Base-by-base conservation (phyloP, 2,329 filamentous ascomycete species). In the Camptophora hylomeconis region DNA sequence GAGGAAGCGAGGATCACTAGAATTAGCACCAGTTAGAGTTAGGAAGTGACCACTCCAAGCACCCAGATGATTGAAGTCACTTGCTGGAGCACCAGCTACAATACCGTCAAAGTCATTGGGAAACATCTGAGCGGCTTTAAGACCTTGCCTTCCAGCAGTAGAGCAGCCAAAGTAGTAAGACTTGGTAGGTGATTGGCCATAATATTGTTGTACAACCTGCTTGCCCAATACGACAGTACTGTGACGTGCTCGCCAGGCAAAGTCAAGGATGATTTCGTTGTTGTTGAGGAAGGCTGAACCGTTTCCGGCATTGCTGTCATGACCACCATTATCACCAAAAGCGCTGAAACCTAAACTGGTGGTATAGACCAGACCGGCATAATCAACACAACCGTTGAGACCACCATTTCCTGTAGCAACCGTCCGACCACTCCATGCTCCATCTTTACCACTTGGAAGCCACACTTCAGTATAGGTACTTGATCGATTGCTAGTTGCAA, bases 341-440 rank as follows among this genome's bases (percentile, higher is more conserved):
- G 53, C 49, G 1, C 60, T 53, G 30, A 67, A 66, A 0, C 60
- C 60, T 10, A 56, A 46, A 0, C 48, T 39, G 5, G 52, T 45
- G 2, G 56, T 53, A 24, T 65, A 65, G 1, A 50, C 58, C 17
- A 56, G 45, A 36, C 57, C 60, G 33, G 56, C 48, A 34, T 65
- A 58, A 40, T 58, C 54, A 16, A 58, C 54, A 57, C 64, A 66
- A 8, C 62, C 61, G 20, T 54, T 55, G 8, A 63, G 44, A 2
- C 63, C 63, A 0, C 61, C 61, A 28, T 67, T 67, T 0, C 63
- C 63, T 0, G 60, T 63, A 13, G 55, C 58, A 22, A 67, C 27
- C 24, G 63, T 64, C 3, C 59, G 54, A 1, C 53, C 60, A 1
- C 51, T 57, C 47, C 63, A 67, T 7, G 56, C 43, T n/a, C n/a